Evolutionary conservation across 73 alveolate genomes (phyloP), one percentile per base, ranked within the genome.

Genomic region (Paramecium tetraurelia): DNA sequence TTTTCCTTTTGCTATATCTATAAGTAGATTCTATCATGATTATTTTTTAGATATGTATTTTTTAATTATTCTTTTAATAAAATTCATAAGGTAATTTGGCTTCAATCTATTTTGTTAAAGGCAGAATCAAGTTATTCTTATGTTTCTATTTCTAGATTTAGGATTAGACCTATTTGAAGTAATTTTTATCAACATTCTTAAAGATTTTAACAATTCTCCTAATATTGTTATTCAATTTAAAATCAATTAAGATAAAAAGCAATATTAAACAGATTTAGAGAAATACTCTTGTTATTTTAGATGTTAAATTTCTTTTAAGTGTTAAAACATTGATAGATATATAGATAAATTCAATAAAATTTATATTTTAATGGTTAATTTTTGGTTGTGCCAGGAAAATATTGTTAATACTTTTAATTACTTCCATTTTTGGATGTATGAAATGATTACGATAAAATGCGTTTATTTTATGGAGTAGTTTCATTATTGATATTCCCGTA

Each of bases 361-460:
- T 63, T 63, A 41, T 63, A 63, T 63, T 63, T 63, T 27, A 63
- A 63, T 33, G 84, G 46, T 63, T 72, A 35, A 72, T 72, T 33
- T 38, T 72, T 72, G 27, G 86, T 72, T 14, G 59, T 72, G 33
- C 57, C 86, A n/a, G 86, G 86, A 72, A 72, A 72, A 72, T 72
- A 36, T 72, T 36, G 2, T 72, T 33, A 35, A 33, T 36, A 36
- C 36, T 72, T 72, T 35, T 72, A 38, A 40, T 22, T 40, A 14
- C 59, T 80, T 43, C 63, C 70, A 80, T 80, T 80, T 80, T 80
- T 80, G 16, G 63, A 31, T 18, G 90, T 80, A 21, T 80, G 90
- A 44, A 80, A 80, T 80, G 90, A 80, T 80, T 80, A 80, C 7
- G 90, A 80, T 36, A 72, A 20, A 20, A 80, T n/a, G 4, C 57